Conservation (phyloP, 129 eudicot species). For the Erigeron canadensis region DNA sequence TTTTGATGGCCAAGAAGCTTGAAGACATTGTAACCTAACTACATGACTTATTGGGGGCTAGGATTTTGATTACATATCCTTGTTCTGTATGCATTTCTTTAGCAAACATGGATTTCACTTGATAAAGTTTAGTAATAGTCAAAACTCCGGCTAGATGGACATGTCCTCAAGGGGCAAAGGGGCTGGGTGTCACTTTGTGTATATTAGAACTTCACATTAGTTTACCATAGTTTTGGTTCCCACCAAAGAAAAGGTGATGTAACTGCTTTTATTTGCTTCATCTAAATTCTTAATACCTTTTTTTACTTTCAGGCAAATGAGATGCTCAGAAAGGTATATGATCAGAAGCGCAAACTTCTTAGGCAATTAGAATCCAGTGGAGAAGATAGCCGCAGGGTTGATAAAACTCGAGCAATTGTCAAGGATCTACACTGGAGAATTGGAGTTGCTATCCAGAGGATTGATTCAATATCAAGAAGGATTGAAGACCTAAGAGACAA, state of each 20-base stretch:
- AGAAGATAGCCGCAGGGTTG: conserved; percentile 45
- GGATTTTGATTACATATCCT: no score
- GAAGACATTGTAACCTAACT: background rate
- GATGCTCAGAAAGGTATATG: conserved; percentile 67
- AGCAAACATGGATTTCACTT: conserved; percentile 6
- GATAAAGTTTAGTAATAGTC: background rate
- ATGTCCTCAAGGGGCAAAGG: background rate
- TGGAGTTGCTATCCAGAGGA: conserved; percentile 86
- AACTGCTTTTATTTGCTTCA: conserved; percentile 18
- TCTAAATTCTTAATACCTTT: background rate
- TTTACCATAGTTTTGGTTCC: background rate
- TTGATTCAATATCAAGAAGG: conserved; percentile 81
- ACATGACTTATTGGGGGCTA: background rate
- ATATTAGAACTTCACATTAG: background rate
- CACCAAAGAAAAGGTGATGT: conserved; percentile 5
- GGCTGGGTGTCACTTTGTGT: background rate
- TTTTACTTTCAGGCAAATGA: conserved; percentile 69
- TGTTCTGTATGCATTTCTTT: background rate
- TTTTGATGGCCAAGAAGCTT: background rate
- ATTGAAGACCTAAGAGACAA: conserved; percentile 86
- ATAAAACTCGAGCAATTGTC: conserved; percentile 83
- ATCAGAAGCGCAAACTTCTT: conserved; percentile 72
- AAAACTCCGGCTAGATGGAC: background rate
- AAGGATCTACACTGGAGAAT: conserved; percentile 93
- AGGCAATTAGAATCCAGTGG: conserved; percentile 73